Conservation (phyloP, 2,329 filamentous ascomycete species). For the Aspergillus terreus region DNA sequence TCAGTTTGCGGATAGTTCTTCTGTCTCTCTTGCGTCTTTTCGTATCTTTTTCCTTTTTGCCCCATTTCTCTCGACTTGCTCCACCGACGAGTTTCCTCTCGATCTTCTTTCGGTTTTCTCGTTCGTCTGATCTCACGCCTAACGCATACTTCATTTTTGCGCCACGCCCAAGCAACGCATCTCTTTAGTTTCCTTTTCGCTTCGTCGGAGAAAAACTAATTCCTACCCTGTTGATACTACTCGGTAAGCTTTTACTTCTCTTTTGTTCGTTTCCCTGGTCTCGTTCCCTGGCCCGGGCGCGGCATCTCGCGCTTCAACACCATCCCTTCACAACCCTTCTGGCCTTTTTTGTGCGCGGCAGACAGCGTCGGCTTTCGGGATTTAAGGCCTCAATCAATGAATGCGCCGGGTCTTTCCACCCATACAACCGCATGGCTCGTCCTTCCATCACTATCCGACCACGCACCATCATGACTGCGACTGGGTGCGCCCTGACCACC, state of each 20-base stretch:
- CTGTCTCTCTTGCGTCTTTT: slow-evolving; percentile 16
- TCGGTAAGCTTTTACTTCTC: slow-evolving; percentile 16
- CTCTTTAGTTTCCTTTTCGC: slow-evolving; percentile 15
- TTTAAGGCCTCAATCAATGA: background rate
- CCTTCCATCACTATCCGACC: slow-evolving; percentile 2
- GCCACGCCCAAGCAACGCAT: slow-evolving; percentile 17
- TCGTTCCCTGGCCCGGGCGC: background rate
- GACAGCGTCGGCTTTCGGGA: background rate
- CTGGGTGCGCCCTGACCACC: background rate
- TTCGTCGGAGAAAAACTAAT: slow-evolving; percentile 12
- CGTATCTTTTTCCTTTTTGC: slow-evolving; percentile 17
- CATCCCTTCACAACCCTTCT: slow-evolving; percentile 1
- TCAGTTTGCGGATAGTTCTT: slow-evolving; percentile 27
- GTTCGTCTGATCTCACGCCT: slow-evolving; percentile 19
- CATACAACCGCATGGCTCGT: background rate
- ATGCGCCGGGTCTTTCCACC: background rate
- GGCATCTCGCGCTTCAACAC: background rate
- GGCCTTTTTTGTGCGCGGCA: slow-evolving; percentile 3
- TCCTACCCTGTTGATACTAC: slow-evolving; percentile 16
- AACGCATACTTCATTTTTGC: slow-evolving; percentile 19
- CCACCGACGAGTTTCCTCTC: slow-evolving; percentile 22
- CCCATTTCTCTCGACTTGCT: slow-evolving; percentile 20
- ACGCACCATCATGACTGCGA: slow-evolving; percentile 1
- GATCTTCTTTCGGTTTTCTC: background rate
- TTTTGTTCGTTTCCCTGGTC: background rate